Base-by-base conservation (phyloP, 2,329 filamentous ascomycete species). In the Penicillium nordicum region DNA sequence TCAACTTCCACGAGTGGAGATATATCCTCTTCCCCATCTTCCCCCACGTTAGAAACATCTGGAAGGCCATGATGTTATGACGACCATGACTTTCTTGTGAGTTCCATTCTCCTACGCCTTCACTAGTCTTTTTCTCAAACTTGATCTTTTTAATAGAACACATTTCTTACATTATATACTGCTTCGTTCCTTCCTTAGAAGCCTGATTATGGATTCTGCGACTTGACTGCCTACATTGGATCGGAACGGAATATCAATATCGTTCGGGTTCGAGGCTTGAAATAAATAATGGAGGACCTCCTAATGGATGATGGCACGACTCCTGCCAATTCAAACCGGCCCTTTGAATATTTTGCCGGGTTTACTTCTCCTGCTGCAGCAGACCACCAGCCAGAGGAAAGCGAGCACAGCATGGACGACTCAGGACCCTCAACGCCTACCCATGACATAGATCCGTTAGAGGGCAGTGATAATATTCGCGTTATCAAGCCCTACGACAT, bases 401-500 rank as follows among this genome's bases (percentile, higher is more conserved):
- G 52, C 48, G 58, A 50, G 14, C 53, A 54, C 21, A 63, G 59
- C 16, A 30, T 57, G 48, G 56, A 60, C 11, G 61, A 45, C 12
- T 59, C 58, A 10, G 54, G 44, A 2, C 57, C 63, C 10, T 47
- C 50, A 8, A 64, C 57, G 10, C 59, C 61, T 40, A n/a, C 25
- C n/a, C 32, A 58, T 6, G 14, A 48, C 16, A 38, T 30, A 3
- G 5, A 53, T 21, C 41, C 18, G 1, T 18, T 50, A 18, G 52
- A 50, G 5, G 12, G 73, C 30, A 62, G 70, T 53, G 65, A 38
- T 18, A 3, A 30, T 2, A 27, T 66, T 12, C 66, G 72, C 53
- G 64, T 73, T 4, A 61, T 77, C 21, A 67, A 62, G 21, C 76
- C 76, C 16, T 77, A 77, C 59, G 70, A 63, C 27, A 67, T 74